Evolutionary conservation across 805 yeast species (phyloP).

Genomic region (Metschnikowia cubensis): DNA sequence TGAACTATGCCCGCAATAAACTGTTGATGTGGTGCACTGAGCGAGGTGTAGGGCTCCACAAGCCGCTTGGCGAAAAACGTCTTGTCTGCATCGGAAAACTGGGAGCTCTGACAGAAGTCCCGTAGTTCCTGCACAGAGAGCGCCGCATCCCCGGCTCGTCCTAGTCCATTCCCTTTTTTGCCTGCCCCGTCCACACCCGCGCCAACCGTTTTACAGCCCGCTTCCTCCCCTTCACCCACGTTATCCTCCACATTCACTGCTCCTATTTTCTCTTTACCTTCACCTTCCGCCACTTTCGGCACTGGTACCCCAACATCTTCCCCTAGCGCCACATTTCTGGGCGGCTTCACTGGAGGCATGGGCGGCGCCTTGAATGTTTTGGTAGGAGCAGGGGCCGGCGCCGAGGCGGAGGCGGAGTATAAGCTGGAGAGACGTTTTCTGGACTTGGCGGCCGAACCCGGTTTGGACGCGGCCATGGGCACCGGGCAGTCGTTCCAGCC

Average conservation of each 20-base stretch:
- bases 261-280: not conserved
- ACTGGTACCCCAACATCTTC: not conserved
- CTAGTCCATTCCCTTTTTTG: no score
- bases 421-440: slow-evolving; percentile 11
- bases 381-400: not conserved
- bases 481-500: slow-evolving; percentile 68
- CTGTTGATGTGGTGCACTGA: slow-evolving; percentile 10
- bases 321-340: not conserved
- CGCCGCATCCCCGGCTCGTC: no score
- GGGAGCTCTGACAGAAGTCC: slow-evolving; percentile 3
- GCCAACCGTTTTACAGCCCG: no score
- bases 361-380: slow-evolving; percentile 1
- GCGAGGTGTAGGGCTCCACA: slow-evolving; percentile 9
- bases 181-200: no score
- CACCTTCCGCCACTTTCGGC: not conserved
- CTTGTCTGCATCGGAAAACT: slow-evolving; percentile 7
- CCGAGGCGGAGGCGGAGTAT: not conserved
- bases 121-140: slow-evolving; percentile 7
- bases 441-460: slow-evolving; percentile 8
- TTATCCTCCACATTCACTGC: no score
- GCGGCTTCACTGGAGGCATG: not conserved
- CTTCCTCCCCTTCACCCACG: no score
- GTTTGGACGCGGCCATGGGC: slow-evolving; percentile 16
- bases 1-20: slow-evolving; percentile 12
- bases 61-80: slow-evolving; percentile 9